phyloP scores from a whole-genome alignment of 495 filamentous ascomycete genomes.

The Tuber calosporum region DNA sequence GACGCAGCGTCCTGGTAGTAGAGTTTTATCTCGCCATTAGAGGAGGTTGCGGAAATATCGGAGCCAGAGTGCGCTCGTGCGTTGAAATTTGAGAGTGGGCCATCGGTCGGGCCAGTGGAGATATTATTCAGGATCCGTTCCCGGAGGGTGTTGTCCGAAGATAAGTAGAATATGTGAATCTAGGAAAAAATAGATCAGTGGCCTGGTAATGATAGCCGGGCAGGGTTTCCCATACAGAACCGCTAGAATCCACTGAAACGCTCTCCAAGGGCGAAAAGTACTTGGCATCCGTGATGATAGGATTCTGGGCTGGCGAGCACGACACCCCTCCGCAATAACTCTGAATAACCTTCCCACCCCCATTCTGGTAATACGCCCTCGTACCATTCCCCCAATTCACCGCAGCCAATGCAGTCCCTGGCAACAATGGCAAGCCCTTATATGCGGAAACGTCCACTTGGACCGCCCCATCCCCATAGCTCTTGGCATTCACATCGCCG shows the following conservation, averaged over 20 bases:
- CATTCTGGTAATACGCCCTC: not conserved
- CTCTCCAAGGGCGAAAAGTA: not conserved
- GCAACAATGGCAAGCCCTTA: not conserved
- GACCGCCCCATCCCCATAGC: not conserved
- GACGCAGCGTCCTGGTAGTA: not conserved
- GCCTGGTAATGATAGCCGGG: not conserved
- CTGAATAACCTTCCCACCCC: not conserved
- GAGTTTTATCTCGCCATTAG: not conserved
- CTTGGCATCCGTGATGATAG: not conserved
- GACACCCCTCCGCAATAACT: not conserved
- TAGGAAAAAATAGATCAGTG: not conserved
- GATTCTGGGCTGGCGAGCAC: not conserved
- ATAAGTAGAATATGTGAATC: not conserved
- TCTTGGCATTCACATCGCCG: not conserved
- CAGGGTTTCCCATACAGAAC: not conserved
- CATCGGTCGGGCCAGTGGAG: not conserved
- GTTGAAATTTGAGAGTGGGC: not conserved
- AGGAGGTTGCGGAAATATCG: not conserved
- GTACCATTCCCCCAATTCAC: not conserved
- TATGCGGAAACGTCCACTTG: not conserved
- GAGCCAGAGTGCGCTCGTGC: not conserved
- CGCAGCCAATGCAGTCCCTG: not conserved
- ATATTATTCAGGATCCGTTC: not conserved
- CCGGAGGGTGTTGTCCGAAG: not conserved
- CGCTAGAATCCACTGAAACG: not conserved